A percentile compares a stretch with the other conserved stretches of the same genome.
Evolutionary conservation across 2,329 filamentous ascomycete species (phyloP).

Genomic region (Aspergillus brunneoviolaceus): DNA sequence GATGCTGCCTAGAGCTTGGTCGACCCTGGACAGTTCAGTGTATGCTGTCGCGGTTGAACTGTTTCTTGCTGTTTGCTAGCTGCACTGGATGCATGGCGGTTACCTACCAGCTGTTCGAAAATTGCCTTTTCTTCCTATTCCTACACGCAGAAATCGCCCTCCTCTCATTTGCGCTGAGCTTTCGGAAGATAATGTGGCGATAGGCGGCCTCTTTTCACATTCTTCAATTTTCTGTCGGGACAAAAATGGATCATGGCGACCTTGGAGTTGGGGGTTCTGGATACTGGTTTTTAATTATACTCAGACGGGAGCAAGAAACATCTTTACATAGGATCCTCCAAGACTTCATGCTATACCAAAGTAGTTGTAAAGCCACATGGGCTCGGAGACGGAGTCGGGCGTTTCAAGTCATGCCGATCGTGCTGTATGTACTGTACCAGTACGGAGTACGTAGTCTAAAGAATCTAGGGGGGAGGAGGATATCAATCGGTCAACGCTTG

Average conservation of each 20-base stretch:
- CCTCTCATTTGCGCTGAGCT: background rate
- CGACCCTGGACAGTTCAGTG: background rate
- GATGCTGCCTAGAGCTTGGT: constrained; percentile 16
- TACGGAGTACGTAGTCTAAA: background rate
- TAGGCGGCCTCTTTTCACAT: background rate
- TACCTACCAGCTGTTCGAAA: background rate
- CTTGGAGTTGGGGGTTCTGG: background rate
- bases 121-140: background rate
- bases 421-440: background rate
- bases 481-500: background rate
- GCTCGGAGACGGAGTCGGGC: background rate
- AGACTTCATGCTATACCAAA: background rate
- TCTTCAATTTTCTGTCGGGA: background rate
- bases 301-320: background rate
- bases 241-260: background rate
- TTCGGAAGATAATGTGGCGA: background rate
- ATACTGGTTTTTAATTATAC: background rate
- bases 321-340: background rate
- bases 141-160: background rate
- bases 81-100: background rate
- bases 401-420: background rate
- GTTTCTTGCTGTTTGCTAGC: background rate
- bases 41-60: constrained; percentile 1
- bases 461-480: background rate
- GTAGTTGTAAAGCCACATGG: background rate